These are phyloP conservation scores for Candida gigantensis DNA, from an alignment of 1,139 yeast genomes.

Conservation along the genomic window DNA sequence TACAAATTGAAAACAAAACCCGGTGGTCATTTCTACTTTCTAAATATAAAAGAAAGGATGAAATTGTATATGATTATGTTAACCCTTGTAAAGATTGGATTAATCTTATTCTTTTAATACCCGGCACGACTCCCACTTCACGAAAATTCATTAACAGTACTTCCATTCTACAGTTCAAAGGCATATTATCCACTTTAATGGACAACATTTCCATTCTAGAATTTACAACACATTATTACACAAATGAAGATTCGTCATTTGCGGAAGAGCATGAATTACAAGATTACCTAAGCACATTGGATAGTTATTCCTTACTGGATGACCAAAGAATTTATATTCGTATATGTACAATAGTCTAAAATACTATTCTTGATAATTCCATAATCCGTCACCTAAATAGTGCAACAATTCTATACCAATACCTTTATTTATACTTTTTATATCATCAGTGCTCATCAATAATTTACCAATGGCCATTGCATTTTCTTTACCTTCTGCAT, in stretches of 20 bases:
- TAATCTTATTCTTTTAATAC: constrained; percentile 5
- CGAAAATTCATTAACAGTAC: constrained; percentile 12
- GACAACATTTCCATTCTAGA: constrained; percentile 19
- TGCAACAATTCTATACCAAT: constrained; percentile 86
- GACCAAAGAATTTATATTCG: constrained; percentile 22
- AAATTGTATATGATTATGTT: background rate
- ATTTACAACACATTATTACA: constrained; percentile 20
- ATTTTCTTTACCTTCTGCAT: constrained; percentile 90
- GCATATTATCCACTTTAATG: constrained; percentile 20
- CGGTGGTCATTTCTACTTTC: constrained; percentile 29
- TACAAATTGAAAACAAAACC: constrained; percentile 19
- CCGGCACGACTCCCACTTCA: background rate
- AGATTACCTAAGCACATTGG: constrained; percentile 39
- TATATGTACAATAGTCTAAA: constrained; percentile 5
- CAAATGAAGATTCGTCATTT: constrained; percentile 16
- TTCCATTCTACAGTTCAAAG: constrained; percentile 33
- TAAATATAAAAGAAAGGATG: constrained; percentile 24
- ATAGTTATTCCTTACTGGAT: constrained; percentile 31
- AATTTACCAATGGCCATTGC: constrained; percentile 90
- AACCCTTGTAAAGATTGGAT: constrained; percentile 11
- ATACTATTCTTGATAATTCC: constrained; percentile 52
- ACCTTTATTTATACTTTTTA: constrained; percentile 80
- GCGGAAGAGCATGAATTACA: constrained; percentile 19
- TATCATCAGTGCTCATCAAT: constrained; percentile 87
- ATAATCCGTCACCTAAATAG: constrained; percentile 87